A percentile compares a stretch with the other conserved stretches of the same genome.
These are phyloP conservation scores for Metahyphopichia silvanorum DNA, from an alignment of 805 yeast species.

Conservation along the genomic window DNA sequence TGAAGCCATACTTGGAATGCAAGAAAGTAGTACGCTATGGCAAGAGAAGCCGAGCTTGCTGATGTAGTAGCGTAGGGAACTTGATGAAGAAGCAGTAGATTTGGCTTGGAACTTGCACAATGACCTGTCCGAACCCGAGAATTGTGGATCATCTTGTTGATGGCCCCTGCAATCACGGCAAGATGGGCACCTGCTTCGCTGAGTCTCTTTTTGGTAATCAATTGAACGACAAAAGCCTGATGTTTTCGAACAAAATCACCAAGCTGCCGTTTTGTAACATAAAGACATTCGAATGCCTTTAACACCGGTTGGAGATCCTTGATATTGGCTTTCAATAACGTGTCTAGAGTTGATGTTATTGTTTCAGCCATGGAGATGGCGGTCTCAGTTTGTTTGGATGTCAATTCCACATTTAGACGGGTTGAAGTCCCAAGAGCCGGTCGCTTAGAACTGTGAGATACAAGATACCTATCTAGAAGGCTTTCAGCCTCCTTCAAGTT, in stretches of 20 bases:
- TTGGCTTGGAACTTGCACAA: not conserved
- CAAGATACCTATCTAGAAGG: no score
- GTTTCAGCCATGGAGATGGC: no score
- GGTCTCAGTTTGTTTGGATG: no score
- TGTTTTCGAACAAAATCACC: conserved; percentile 19
- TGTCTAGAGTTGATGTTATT: no score
- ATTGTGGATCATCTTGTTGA: not conserved
- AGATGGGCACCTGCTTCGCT: conserved; percentile 13
- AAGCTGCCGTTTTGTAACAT: not conserved
- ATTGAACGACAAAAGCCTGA: conserved; percentile 22
- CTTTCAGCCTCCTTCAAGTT: no score
- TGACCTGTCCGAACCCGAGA: not conserved
- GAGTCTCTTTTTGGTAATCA: conserved; percentile 14
- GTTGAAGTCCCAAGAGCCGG: no score
- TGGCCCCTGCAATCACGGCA: not conserved
- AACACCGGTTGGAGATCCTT: no score
- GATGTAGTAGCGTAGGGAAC: conserved; percentile 6
- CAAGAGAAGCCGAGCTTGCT: conserved; percentile 6
- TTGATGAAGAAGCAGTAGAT: conserved; percentile 5
- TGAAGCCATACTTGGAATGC: conserved; percentile 24
- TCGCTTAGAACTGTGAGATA: no score
- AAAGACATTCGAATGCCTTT: conserved; percentile 10
- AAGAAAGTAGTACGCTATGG: conserved; percentile 27
- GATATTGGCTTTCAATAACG: no score
- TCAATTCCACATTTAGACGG: no score